Conservation (phyloP, 2,329 filamentous ascomycete species). For the Diaporthe sp. region DNA sequence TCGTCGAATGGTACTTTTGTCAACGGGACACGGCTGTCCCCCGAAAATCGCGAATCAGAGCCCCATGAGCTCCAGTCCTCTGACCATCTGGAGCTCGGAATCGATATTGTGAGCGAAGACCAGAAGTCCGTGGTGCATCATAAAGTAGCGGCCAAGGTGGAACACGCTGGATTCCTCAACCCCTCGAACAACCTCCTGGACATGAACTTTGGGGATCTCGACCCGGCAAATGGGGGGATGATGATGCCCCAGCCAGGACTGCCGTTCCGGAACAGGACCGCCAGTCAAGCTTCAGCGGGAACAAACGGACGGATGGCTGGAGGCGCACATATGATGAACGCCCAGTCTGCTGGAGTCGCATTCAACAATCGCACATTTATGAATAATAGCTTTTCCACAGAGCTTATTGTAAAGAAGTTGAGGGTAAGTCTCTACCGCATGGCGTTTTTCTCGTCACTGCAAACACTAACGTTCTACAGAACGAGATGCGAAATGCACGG, state of each 20-base stretch:
- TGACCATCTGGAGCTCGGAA: slow-evolving; percentile 93
- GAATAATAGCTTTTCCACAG: slow-evolving; percentile 71
- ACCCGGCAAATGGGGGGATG: slow-evolving; percentile 81
- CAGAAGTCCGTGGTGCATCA: slow-evolving; percentile 99
- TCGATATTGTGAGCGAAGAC: slow-evolving; percentile 98
- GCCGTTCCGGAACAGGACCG: slow-evolving; percentile 77
- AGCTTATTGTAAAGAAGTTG: slow-evolving; percentile 91
- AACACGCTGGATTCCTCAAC: slow-evolving; percentile 89
- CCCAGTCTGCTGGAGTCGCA: slow-evolving; percentile 69
- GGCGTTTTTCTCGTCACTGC: slow-evolving; percentile 42
- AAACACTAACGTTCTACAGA: slow-evolving; percentile 60
- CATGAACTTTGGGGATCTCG: slow-evolving; percentile 92
- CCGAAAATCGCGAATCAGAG: slow-evolving; percentile 95
- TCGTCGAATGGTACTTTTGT: slow-evolving; percentile 99
- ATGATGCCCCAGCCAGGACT: slow-evolving; percentile 77
- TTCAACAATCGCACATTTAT: slow-evolving; percentile 39
- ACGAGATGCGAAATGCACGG: slow-evolving; percentile 90
- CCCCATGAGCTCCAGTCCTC: slow-evolving; percentile 92
- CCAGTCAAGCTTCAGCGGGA: slow-evolving; percentile 74
- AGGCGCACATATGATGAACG: slow-evolving; percentile 61
- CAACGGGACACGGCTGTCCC: slow-evolving; percentile 89
- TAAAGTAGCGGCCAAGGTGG: slow-evolving; percentile 96
- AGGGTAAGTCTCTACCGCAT: slow-evolving; percentile 69
- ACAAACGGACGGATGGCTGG: slow-evolving; percentile 71
- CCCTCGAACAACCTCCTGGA: slow-evolving; percentile 83